A percentile compares a stretch with the other conserved stretches of the same genome.
Evolutionary conservation across 1,284 basidiomycete genomes (phyloP).

Genomic region (Trametes sp.): DNA sequence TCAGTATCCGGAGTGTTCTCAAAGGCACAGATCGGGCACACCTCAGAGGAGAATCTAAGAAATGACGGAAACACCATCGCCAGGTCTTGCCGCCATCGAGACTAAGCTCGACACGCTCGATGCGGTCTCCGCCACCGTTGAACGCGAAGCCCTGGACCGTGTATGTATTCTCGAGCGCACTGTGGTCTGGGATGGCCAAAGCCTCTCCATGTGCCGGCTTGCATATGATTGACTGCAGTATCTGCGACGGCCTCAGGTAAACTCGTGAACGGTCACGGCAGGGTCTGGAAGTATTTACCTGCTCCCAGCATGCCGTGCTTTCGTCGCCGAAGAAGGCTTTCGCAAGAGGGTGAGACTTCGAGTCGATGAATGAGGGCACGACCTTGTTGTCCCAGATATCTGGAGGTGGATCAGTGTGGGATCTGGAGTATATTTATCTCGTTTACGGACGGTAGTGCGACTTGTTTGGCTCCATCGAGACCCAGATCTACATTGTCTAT

Average conservation of each 20-base stretch:
- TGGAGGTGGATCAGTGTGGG: background rate
- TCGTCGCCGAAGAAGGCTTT: constrained; percentile 30
- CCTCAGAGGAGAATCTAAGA: constrained; percentile 28
- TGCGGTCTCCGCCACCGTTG: constrained; percentile 31
- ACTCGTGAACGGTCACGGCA: no score
- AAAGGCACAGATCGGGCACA: background rate
- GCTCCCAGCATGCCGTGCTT: constrained; percentile 34
- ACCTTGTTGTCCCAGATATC: constrained; percentile 38
- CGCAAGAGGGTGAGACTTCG: constrained; percentile 32
- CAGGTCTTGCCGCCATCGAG: constrained; percentile 36
- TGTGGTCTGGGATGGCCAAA: constrained; percentile 14
- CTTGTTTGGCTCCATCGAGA: constrained; percentile 31
- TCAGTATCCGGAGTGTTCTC: background rate
- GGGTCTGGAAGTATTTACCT: constrained; percentile 14
- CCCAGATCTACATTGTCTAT: constrained; percentile 25
- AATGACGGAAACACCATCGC: constrained; percentile 36
- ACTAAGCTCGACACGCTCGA: constrained; percentile 36
- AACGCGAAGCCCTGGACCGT: constrained; percentile 34
- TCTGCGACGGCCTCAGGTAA: constrained; percentile 10
- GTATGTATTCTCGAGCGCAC: constrained; percentile 18
- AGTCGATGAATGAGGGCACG: constrained; percentile 35
- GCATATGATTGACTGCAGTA: constrained; percentile 35
- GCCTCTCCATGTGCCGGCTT: constrained; percentile 34
- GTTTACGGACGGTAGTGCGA: constrained; percentile 33
- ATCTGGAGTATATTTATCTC: background rate